Evolutionary conservation across 2,329 filamentous ascomycete species (phyloP).

Genomic region (Talaromyces sp.): DNA sequence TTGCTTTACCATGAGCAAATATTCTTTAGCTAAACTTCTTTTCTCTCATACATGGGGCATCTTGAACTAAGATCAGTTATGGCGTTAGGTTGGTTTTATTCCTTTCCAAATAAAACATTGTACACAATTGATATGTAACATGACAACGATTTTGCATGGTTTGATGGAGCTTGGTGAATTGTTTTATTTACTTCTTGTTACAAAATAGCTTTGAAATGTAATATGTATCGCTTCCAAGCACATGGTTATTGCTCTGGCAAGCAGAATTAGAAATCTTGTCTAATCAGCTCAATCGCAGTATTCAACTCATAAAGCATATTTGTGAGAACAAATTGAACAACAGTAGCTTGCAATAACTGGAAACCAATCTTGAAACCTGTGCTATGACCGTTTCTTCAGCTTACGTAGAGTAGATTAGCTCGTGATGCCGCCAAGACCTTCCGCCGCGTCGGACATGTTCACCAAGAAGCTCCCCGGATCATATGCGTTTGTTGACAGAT

Average conservation of each 20-base stretch:
- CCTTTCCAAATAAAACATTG: constrained; percentile 15
- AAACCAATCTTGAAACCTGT: not conserved
- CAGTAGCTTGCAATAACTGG: not conserved
- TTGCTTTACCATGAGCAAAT: not conserved
- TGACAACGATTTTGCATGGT: constrained; percentile 18
- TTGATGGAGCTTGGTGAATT: constrained; percentile 12
- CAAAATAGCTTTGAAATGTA: not conserved
- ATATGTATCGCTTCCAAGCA: not conserved
- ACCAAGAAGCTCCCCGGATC: constrained; percentile 7
- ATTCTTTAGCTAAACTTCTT: not conserved
- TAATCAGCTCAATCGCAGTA: not conserved
- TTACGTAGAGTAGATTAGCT: not conserved
- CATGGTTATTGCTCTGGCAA: not conserved
- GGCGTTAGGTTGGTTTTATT: not conserved
- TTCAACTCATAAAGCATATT: not conserved
- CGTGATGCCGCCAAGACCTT: constrained; percentile 4
- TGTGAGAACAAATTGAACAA: not conserved
- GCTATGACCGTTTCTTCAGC: not conserved
- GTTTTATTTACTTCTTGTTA: not conserved
- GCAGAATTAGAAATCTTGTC: not conserved
- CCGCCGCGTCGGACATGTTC: not conserved
- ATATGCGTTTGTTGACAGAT: not conserved
- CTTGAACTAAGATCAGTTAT: constrained; percentile 1
- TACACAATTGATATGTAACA: constrained; percentile 16
- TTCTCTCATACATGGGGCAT: not conserved